A percentile compares a stretch with the other conserved stretches of the same genome.
Evolutionary conservation across 495 filamentous ascomycete species (phyloP).

Genomic region (Penicillium pancosmium): DNA sequence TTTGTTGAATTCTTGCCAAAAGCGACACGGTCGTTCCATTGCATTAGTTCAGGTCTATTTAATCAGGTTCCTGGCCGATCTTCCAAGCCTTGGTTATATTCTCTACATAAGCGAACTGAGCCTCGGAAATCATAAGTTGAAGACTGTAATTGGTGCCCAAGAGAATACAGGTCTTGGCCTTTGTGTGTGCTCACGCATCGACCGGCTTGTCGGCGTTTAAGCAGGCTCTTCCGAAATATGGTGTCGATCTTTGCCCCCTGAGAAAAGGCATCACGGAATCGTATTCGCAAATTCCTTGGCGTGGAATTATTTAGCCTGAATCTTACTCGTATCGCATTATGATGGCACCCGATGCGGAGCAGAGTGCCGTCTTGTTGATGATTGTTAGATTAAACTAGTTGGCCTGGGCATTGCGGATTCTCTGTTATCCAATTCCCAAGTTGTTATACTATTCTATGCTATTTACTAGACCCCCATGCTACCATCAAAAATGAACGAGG

Average conservation of each 20-base stretch:
- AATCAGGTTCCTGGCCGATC: background rate
- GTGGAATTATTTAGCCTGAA: background rate
- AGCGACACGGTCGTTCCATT: slow-evolving; percentile 14
- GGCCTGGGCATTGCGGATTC: no score
- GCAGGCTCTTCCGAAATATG: background rate
- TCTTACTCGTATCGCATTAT: background rate
- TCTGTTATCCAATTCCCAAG: background rate
- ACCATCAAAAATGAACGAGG: background rate
- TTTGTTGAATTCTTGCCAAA: slow-evolving; percentile 9
- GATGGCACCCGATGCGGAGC: background rate
- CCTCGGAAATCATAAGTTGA: background rate
- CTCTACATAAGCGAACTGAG: background rate
- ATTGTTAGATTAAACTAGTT: no score
- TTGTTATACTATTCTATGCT: background rate
- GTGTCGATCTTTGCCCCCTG: slow-evolving; percentile 11
- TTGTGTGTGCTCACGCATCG: background rate
- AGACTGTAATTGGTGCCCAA: background rate
- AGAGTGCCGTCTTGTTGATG: background rate
- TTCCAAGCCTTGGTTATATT: background rate
- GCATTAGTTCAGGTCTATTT: slow-evolving; percentile 8
- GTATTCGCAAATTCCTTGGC: background rate
- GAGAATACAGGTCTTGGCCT: background rate
- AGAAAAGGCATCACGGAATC: background rate
- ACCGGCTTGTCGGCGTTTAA: background rate
- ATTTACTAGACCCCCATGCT: background rate